Conservation (phyloP, 2,329 filamentous ascomycete species). For the Mycocentrospora acerina region DNA sequence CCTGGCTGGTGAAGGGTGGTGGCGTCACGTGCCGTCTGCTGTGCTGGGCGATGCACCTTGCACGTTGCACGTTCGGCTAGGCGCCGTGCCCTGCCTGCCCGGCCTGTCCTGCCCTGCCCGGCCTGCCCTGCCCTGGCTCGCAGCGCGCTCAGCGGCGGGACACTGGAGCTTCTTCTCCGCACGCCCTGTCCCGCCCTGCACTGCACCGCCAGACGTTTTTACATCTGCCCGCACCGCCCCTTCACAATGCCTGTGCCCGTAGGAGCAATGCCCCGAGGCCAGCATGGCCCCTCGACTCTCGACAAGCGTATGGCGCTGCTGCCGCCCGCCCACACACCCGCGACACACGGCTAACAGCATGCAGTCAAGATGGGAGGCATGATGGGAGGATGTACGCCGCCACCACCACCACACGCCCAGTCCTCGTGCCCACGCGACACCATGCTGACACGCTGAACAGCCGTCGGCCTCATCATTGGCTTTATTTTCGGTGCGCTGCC, state of each 20-base stretch:
- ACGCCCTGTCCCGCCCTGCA: conserved; percentile 9
- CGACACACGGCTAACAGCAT: conserved; percentile 31
- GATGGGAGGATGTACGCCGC: conserved; percentile 91
- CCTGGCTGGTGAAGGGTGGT: conserved; percentile 11
- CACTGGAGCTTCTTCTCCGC: conserved; percentile 21
- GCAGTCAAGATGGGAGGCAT: conserved; percentile 96
- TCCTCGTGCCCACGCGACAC: no score
- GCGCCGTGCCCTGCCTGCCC: no score
- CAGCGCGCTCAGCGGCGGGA: no score
- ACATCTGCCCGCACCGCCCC: no score
- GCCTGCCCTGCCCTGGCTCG: no score
- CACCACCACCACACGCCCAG: background rate
- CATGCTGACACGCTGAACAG: conserved; percentile 52
- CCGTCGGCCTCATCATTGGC: conserved; percentile 92
- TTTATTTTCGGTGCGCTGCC: conserved; percentile 83
- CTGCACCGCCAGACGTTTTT: no score
- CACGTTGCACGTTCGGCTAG: no score
- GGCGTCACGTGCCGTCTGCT: conserved; percentile 22
- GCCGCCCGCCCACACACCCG: conserved; percentile 13
- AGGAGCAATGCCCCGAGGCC: conserved; percentile 44
- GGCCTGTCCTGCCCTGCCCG: no score
- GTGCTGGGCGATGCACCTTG: no score
- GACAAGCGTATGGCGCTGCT: conserved; percentile 63
- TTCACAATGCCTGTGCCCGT: conserved; percentile 59
- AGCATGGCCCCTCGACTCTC: conserved; percentile 63